Base-by-base conservation (phyloP, 192 early-diverging fungal species). In the Coemansia biformis region DNA sequence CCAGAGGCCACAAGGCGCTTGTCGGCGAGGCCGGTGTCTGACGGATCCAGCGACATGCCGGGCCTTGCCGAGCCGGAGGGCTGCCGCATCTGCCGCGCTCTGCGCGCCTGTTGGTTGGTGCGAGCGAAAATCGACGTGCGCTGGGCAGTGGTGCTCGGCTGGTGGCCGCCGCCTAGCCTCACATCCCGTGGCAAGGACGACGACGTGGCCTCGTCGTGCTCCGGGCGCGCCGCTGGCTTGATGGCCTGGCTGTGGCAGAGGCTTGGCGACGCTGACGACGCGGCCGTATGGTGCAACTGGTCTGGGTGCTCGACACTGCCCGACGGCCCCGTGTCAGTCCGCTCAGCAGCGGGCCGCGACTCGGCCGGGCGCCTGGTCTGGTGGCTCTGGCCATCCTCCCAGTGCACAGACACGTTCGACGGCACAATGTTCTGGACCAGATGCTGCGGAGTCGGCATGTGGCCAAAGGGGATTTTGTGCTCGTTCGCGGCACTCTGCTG, bases 181-280 rank as follows among this genome's bases (percentile, higher is more conserved):
- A 36, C 45, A 15, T 69, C 66, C 26, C 46, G 54, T 2, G 66
- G 66, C 11, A 54, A 50, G 2, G 66, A 69, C 26, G 54, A 62
- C 22, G 66, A 69, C 23, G 50, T 23, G 8, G 15, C 28, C 13
- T 31, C 9, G 29, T 23, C 15, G 10, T 43, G 49, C 1, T 53
- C 63, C 5, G 55, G 17, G 13, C 48, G 65, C 18, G 43, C 21
- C 15, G 65, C 48, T 0, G 53, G 51, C 45, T 54, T 57, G 38
- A 57, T 51, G 18, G 17, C 35, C 45, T 68, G 66, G 5, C 54
- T 47, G 15, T 38, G 59, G 1, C 19, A 30, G 0, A 70, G 19
- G 16, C 59, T 70, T 18, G 66, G 66, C 33, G 60, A 63, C 7
- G 60, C 60, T 17, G 67, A 63, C 21, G 60, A 35, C 39, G 60